Percentiles rank a stretch among this genome's conserved stretches.
Evolutionary conservation across 2,329 filamentous ascomycete genomes (phyloP).

Genomic region (Biscogniauxia sp.): DNA sequence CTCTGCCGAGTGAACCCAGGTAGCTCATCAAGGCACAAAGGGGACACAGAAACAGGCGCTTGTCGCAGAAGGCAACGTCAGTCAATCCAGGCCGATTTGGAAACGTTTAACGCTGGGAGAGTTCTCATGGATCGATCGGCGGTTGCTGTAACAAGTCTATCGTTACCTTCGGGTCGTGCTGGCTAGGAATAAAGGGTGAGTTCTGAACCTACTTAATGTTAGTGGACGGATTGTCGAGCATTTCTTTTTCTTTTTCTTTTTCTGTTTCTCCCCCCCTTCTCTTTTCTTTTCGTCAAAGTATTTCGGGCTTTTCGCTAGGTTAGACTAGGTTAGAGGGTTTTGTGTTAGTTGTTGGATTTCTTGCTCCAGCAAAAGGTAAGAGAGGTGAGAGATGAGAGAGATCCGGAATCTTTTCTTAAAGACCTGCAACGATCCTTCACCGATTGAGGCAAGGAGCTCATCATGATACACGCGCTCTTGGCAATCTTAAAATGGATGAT

Average conservation of each 20-base stretch:
- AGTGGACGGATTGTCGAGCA: neutral
- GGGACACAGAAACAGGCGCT: neutral
- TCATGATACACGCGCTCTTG: constrained; percentile 11
- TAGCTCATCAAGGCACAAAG: neutral
- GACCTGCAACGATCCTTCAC: constrained; percentile 3
- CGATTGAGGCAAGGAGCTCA: constrained; percentile 10
- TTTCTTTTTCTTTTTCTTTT: neutral
- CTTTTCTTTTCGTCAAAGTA: neutral
- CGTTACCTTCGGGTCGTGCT: neutral
- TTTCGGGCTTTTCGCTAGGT: too few species aligned
- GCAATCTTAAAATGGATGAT: constrained; percentile 3
- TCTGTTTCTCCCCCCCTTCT: too few species aligned
- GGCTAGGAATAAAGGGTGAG: neutral
- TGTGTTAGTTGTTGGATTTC: neutral
- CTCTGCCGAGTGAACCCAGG: neutral
- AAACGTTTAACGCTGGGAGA: neutral
- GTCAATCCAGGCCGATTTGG: neutral
- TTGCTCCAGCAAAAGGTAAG: neutral
- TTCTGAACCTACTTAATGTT: too few species aligned
- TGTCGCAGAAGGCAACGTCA: neutral
- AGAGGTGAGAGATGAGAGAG: neutral
- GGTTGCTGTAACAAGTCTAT: neutral
- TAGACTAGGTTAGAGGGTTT: neutral
- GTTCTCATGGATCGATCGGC: neutral
- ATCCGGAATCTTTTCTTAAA: neutral